Percentiles rank a stretch among this genome's conserved stretches.
phyloP scores from a whole-genome alignment of 441 rosid genomes.

The Pelargonium fulgidum region DNA sequence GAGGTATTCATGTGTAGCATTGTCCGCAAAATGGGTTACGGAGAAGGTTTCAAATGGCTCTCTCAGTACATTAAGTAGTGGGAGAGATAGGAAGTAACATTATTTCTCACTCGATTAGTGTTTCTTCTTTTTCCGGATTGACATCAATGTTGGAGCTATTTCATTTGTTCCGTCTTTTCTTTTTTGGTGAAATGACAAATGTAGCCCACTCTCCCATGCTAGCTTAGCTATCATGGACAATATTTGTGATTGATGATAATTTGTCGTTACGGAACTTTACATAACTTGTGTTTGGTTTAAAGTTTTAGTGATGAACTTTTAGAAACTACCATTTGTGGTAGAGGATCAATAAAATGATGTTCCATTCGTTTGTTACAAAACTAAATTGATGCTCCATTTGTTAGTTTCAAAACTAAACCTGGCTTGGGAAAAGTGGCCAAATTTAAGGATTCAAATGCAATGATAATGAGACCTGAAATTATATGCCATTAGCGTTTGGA shows the following conservation, averaged over 20 bases:
- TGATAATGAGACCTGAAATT: too few relatives aligned
- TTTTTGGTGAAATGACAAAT: constrained; percentile 12
- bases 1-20: constrained; percentile 21
- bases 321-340: neutral
- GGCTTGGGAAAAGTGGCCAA: too few relatives aligned
- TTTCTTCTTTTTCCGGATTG: neutral
- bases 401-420: too few relatives aligned
- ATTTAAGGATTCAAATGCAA: too few relatives aligned
- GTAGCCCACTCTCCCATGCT: neutral
- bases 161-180: constrained; percentile 8
- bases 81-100: constrained; percentile 2
- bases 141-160: constrained; percentile 17
- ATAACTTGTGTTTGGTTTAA: neutral
- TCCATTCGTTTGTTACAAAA: too few relatives aligned
- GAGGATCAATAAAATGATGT: neutral
- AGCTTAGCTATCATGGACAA: neutral
- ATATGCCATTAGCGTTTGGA: too few relatives aligned
- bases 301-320: neutral
- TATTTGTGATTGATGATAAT: constrained; percentile 9
- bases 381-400: too few relatives aligned
- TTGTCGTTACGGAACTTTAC: neutral
- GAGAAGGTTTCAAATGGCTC: constrained; percentile 18
- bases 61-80: constrained; percentile 19
- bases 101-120: neutral
- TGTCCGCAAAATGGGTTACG: constrained; percentile 18